Percentiles rank a stretch among this genome's conserved stretches.
These are phyloP conservation scores for Carpinus viminea DNA, from an alignment of 306 rosid species.

Conservation along the genomic window DNA sequence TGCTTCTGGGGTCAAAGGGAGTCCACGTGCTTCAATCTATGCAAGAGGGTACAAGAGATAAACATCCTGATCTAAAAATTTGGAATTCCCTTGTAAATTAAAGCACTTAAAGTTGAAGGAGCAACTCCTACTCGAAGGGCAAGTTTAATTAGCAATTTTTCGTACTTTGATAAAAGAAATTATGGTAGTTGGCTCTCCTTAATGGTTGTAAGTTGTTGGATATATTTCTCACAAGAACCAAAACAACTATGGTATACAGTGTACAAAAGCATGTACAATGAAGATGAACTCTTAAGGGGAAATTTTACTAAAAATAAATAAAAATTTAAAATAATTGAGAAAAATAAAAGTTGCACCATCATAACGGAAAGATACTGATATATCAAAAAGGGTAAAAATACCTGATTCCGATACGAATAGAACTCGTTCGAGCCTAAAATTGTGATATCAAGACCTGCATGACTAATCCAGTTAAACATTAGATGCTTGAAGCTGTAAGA, in stretches of 20 bases:
- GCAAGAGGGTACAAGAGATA: conserved; percentile 24
- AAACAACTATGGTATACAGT: background rate
- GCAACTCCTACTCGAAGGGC: background rate
- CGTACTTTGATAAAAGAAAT: background rate
- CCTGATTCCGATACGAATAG: conserved; percentile 88
- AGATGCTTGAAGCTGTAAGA: conserved; percentile 9
- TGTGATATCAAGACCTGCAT: conserved; percentile 86
- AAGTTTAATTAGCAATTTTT: background rate
- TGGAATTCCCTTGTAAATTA: conserved; percentile 7
- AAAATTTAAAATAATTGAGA: background rate
- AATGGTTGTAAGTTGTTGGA: background rate
- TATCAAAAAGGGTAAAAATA: conserved; percentile 31
- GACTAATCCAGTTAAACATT: conserved; percentile 36
- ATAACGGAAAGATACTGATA: background rate
- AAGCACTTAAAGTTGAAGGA: background rate
- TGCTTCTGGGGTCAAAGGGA: conserved; percentile 81
- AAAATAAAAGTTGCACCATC: background rate
- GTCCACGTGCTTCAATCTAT: conserved; percentile 82
- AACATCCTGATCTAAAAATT: conserved; percentile 17
- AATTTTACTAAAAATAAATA: conserved; percentile 1
- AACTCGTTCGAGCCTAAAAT: conserved; percentile 91
- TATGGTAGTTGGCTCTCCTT: background rate
- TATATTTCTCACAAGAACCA: conserved; percentile 7
- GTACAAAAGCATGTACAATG: background rate
- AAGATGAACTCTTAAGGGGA: background rate